phyloP scores from a whole-genome alignment of 495 filamentous ascomycete genomes.

The Parathielavia appendiculata region DNA sequence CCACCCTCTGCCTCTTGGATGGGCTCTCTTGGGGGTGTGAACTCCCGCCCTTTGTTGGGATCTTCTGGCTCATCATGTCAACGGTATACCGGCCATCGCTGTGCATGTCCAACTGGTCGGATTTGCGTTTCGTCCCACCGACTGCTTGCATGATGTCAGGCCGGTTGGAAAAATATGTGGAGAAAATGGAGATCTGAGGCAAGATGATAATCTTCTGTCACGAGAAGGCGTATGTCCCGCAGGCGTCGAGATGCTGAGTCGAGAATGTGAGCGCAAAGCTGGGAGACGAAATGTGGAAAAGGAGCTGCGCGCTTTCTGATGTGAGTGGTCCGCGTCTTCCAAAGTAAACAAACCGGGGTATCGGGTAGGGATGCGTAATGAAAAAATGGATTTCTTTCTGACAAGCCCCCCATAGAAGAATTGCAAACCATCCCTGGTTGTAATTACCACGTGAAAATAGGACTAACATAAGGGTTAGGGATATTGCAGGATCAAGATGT shows the following conservation, averaged over 20 bases:
- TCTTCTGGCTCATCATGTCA: slow-evolving; percentile 32
- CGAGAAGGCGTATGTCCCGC: too few species aligned
- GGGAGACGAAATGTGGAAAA: slow-evolving; percentile 19
- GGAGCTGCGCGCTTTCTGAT: slow-evolving; percentile 13
- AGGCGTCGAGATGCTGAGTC: background rate
- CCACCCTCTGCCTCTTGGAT: slow-evolving; percentile 52
- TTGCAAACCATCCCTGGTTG: too few species aligned
- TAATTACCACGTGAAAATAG: too few species aligned
- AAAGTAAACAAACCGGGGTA: slow-evolving; percentile 37
- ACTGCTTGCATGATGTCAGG: slow-evolving; percentile 38
- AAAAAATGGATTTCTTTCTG: too few species aligned
- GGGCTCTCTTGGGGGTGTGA: slow-evolving; percentile 52
- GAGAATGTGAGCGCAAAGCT: background rate
- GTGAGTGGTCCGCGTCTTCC: slow-evolving; percentile 29
- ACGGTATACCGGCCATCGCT: slow-evolving; percentile 28
- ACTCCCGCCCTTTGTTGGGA: slow-evolving; percentile 39
- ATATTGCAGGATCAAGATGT: too few species aligned
- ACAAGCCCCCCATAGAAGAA: too few species aligned
- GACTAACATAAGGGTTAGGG: too few species aligned
- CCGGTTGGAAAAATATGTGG: background rate
- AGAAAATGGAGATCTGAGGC: background rate
- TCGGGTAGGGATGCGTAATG: too few species aligned
- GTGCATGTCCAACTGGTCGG: slow-evolving; percentile 41
- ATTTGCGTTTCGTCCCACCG: slow-evolving; percentile 56
- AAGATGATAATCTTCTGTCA: background rate